Evolutionary conservation across 2,329 filamentous ascomycete species (phyloP), one percentile per base, ranked within the genome.

Genomic region (Xylariaceae sp.): DNA sequence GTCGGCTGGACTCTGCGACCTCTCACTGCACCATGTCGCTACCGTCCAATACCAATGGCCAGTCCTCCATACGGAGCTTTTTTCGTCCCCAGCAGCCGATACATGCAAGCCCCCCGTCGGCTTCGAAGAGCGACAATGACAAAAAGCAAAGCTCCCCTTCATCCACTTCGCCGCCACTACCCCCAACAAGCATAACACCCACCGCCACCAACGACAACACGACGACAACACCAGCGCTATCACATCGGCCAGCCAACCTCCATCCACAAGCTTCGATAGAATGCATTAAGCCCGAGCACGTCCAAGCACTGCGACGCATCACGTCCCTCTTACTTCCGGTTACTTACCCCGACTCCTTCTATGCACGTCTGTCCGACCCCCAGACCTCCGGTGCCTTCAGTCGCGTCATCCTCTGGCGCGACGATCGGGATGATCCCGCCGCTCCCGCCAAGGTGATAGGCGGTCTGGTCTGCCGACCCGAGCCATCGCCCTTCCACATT

Each of bases 311-410:
- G 4, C 81, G 80, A 40, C 80, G 83, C 62, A 84, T 87, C 69
- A 86, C 85, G 69, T 73, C 80, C 44, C 77, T 87, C 49, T 77
- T 87, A 50, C 80, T 87, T 1, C 81, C 80, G 48, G 80, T 87
- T 55, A 73, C 74, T 67, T 87, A 87, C 67, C 77, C 81, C 2
- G 83, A 86, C 66, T 74, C 75, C 47, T 87, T 87, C 72, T 87
- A 86, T 74, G 70, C 74, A 50, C 73, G 73, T 39, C 76, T 81
- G 52, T 70, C 79, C 55, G 73, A 81, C 58, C 75, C 78, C 8
- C 64, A 73, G 19, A 70, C 72, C 27, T 76, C 76, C 11, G 75
- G 74, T 39, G 78, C 76, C 63, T 80, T 81, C 73, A 84, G 80
- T 55, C 82, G 83, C 58, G 76, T 81, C 50, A 78, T 86, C 57